Base-by-base conservation (phyloP, 2,329 filamentous ascomycete species). In the Aspergillus sp. region DNA sequence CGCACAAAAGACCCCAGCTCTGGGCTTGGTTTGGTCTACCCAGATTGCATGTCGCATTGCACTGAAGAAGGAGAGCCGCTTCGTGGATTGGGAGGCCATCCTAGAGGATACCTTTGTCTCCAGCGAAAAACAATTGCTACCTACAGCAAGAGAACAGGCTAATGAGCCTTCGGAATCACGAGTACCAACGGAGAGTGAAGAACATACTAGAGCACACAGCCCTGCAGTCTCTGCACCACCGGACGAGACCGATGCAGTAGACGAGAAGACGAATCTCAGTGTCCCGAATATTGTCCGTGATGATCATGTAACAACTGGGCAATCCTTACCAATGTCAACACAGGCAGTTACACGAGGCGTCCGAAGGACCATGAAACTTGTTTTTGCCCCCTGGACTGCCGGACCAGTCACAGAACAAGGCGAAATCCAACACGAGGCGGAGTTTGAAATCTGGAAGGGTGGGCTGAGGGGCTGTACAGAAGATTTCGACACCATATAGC, bases 21-120 rank as follows among this genome's bases (percentile, higher is more conserved):
- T 98, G 23, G 94, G 94, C 0, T 82, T 97, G 7, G 89, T 96
- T 10, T 98, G 94, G 94, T 88, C 91, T 2, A 94, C 92, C 30
- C 93, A 97, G 79, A 87, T 97, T 52, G 87, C 91, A 1, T 89
- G 88, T 68, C 89, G 94, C 10, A 86, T 98, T 61, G 92, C 90
- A 0, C 79, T 98, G 55, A 87, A 93, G 70, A 92, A 93, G 70
- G 80, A 87, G 52, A 87, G 89, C 74, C 71, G 86, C 72, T 80
- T 72, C 5, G 9, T 73, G 21, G 41, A 17, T 7, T 23, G 63
- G 21, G 36, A 67, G 66, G 28, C 41, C 39, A 57, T 62, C 6
- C 28, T 50, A 25, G 25, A 50, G 3, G 62, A 59, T 36, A 51
- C 49, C 4, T 25, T 55, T 49, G 25, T 10, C 7, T 12, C 55